These are phyloP conservation scores for Paramecium octaurelia DNA, from an alignment of 73 alveolate species.

Conservation along the genomic window DNA sequence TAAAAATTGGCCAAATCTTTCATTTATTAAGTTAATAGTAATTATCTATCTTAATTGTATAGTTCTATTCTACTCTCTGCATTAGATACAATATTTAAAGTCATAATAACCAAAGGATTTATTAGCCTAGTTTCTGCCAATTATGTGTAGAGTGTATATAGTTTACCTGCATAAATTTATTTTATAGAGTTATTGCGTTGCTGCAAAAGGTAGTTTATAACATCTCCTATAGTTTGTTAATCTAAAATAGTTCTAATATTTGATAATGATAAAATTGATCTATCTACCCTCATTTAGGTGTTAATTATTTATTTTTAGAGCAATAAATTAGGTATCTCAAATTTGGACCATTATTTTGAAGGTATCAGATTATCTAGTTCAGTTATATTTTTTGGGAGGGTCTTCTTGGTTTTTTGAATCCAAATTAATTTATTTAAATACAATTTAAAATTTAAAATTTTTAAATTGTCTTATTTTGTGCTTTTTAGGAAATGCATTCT, in stretches of 20 bases:
- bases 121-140: neutral
- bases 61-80: neutral
- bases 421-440: neutral
- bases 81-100: neutral
- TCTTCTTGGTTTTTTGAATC: neutral
- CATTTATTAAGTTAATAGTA: neutral
- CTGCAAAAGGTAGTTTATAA: neutral
- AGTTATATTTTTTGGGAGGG: neutral
- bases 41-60: constrained; percentile 5
- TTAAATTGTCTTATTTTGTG: neutral
- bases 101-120: neutral
- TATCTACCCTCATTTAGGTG: neutral
- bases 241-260: neutral
- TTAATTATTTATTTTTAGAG: neutral
- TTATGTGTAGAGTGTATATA: neutral
- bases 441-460: neutral
- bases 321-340: neutral
- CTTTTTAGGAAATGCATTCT: neutral
- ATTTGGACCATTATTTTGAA: neutral
- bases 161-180: constrained; percentile 9
- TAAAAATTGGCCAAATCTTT: neutral
- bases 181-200: neutral
- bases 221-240: neutral
- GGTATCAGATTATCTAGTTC: neutral
- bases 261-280: neutral